phyloP scores from a whole-genome alignment of 202 grass and related monocot genomes.

The Panicum hallii region DNA sequence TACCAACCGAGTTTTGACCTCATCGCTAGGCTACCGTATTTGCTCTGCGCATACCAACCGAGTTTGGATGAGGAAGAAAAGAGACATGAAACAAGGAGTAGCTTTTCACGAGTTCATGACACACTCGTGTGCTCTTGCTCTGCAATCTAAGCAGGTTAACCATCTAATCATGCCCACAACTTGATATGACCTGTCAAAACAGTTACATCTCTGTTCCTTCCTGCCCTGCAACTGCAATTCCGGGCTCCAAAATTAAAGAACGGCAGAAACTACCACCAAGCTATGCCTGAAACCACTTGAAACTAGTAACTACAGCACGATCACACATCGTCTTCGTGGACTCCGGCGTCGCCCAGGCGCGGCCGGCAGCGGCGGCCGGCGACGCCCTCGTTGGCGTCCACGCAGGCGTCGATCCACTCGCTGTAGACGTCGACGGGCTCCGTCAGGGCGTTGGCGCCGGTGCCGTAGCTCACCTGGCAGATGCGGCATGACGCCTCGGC shows the following conservation, averaged over 20 bases:
- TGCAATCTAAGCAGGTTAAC: too few species aligned
- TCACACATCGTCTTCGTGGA: not conserved
- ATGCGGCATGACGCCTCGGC: not conserved
- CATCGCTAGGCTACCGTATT: too few species aligned
- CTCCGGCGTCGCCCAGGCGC: not conserved
- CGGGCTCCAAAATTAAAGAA: not conserved
- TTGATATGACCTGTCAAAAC: not conserved
- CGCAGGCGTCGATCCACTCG: not conserved
- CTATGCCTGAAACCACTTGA: too few species aligned
- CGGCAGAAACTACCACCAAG: too few species aligned
- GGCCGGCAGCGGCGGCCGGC: not conserved
- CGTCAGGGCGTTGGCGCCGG: conserved; percentile 17
- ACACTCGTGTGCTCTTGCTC: too few species aligned
- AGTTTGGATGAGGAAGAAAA: too few species aligned
- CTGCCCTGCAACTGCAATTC: not conserved
- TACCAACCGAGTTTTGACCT: too few species aligned
- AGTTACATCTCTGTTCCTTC: not conserved
- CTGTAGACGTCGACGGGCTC: conserved; percentile 49
- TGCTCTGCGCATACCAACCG: too few species aligned
- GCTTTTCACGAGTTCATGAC: too few species aligned
- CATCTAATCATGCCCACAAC: not conserved
- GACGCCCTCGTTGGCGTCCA: not conserved
- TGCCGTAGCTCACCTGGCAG: conserved; percentile 24
- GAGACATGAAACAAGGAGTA: too few species aligned
- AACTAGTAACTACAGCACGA: not conserved